Evolutionary conservation across 1,139 yeast species (phyloP).

Genomic region (Wickerhamomyces sp.): DNA sequence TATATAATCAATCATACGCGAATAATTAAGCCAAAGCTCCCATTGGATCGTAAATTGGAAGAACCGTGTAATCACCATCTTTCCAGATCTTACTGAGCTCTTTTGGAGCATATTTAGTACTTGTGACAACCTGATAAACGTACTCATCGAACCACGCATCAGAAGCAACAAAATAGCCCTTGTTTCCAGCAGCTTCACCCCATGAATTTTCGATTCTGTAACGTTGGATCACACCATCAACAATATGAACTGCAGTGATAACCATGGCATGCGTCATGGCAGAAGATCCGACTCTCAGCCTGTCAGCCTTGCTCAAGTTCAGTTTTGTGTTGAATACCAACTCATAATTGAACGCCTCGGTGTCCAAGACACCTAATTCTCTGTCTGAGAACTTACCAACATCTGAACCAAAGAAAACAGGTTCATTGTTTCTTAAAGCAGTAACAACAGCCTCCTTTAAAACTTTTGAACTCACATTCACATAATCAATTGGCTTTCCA

Average conservation of each 20-base stretch:
- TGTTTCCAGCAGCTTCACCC: constrained; percentile 70
- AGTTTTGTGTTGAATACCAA: constrained; percentile 53
- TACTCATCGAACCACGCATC: constrained; percentile 78
- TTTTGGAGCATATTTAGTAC: constrained; percentile 47
- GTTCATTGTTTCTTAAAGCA: constrained; percentile 62
- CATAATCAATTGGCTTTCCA: constrained; percentile 62
- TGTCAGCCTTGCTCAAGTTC: constrained; percentile 51
- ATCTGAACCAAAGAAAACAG: constrained; percentile 81
- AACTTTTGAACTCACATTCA: constrained; percentile 55
- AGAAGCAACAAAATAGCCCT: constrained; percentile 74
- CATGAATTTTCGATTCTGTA: constrained; percentile 85
- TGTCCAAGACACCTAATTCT: constrained; percentile 59
- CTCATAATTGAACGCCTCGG: constrained; percentile 59
- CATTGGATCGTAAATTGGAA: constrained; percentile 83
- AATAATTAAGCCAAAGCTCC: constrained; percentile 68
- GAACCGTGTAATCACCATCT: constrained; percentile 40
- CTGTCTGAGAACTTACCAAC: constrained; percentile 62
- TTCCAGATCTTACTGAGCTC: constrained; percentile 41
- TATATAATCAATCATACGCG: no score
- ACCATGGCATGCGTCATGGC: constrained; percentile 90
- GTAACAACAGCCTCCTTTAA: constrained; percentile 57
- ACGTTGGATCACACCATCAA: constrained; percentile 55
- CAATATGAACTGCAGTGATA: constrained; percentile 66
- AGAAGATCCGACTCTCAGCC: constrained; percentile 50
- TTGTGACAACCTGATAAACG: constrained; percentile 75